Evolutionary conservation across 2,329 filamentous ascomycete genomes (phyloP), one percentile per base, ranked within the genome.

Genomic region (Ophiostoma sp.): DNA sequence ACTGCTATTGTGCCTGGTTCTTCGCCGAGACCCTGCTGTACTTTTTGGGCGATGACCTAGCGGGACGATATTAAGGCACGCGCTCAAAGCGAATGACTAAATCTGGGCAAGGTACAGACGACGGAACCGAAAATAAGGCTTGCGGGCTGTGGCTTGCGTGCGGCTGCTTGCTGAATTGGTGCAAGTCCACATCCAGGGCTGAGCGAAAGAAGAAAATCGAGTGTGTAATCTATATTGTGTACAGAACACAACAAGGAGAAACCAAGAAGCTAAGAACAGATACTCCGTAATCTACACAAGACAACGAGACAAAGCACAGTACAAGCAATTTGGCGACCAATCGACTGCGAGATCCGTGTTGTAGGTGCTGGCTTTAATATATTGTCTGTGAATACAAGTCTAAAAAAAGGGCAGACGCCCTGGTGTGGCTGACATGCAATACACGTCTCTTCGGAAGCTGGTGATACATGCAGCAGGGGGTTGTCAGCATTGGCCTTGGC

Each of bases 51-150:
- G 27, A 11, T 27, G 49, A 4, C 18, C n/a, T 55, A 27, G 12
- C 49, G 8, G 49, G 49, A 55, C 18, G 49, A 55, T 55, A 55
- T 55, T 55, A 55, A 55, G 49, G 49, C 27, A 55, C 49, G 18
- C 49, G n/a, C 18, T 27, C 14, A 27, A 27, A 27, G 27, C 27
- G 27, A 27, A 27, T 27, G 27, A 27, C 27, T 27, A 27, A 27
- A 27, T 27, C 27, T 27, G 27, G 27, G 27, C 27, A 27, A 27
- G 27, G 27, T 27, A 27, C 18, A 55, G 14, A n/a, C 7, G 16
- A 52, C n/a, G 27, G 8, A 27, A 27, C 18, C n/a, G n/a, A 52
- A 4, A 36, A 6, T 52, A 52, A 52, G 47, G 47, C 47, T 52
- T 52, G 47, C 47, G n/a, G n/a, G 16, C 18, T 12, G 12, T 47